Percentiles rank a stretch among this genome's conserved stretches.
phyloP scores from a whole-genome alignment of 345 rosid species.

The Acer negundo region DNA sequence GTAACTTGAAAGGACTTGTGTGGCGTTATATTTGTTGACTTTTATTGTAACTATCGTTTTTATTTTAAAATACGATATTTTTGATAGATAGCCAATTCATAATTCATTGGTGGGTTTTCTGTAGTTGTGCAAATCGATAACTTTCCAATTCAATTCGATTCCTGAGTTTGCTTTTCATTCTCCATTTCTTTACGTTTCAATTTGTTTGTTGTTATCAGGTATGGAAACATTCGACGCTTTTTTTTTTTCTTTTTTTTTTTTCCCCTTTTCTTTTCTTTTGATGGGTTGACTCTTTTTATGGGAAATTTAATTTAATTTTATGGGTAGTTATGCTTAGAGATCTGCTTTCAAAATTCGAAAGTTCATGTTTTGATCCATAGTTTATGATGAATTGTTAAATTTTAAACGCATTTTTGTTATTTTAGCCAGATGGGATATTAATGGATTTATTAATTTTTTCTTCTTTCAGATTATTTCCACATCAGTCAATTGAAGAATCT shows the following conservation, averaged over 20 bases:
- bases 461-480: slow-evolving; percentile 10
- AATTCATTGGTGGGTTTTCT: slow-evolving; percentile 13
- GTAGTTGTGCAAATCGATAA: slow-evolving; percentile 28
- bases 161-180: neutral
- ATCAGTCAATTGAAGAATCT: neutral
- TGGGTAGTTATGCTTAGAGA: neutral
- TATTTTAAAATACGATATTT: neutral
- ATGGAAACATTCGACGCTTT: neutral
- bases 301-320: neutral
- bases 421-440: no score
- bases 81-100: neutral
- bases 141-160: slow-evolving; percentile 12
- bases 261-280: neutral
- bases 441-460: neutral
- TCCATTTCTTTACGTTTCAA: neutral
- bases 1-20: slow-evolving; percentile 2
- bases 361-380: slow-evolving; percentile 3
- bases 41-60: neutral
- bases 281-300: slow-evolving; percentile 14
- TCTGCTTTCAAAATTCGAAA: slow-evolving; percentile 11
- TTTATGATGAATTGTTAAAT: no score
- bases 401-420: no score
- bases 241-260: neutral
- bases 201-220: neutral
- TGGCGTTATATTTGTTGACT: slow-evolving; percentile 25